A percentile compares a stretch with the other conserved stretches of the same genome.
phyloP scores from a whole-genome alignment of 106 monocot species.

The Dactylorhiza incarnata region DNA sequence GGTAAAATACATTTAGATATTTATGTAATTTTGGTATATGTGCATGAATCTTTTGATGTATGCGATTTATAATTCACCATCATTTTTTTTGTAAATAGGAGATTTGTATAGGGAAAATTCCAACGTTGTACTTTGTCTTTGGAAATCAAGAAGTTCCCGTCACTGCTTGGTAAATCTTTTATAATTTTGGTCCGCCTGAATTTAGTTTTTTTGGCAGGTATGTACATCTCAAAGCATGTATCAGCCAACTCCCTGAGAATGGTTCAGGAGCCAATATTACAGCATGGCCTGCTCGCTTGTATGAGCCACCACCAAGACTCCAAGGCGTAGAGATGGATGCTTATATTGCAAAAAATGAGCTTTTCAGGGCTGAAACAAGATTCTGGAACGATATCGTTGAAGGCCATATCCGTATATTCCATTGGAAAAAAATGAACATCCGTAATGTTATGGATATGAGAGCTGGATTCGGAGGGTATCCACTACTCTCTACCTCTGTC shows the following conservation, averaged over 20 bases:
- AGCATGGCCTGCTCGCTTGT: conserved; percentile 75
- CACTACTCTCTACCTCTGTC: neutral
- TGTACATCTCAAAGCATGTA: conserved; percentile 67
- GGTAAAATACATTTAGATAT: no score
- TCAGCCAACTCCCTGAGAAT: conserved; percentile 62
- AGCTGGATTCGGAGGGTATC: conserved; percentile 97
- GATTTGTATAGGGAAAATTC: neutral
- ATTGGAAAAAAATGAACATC: conserved; percentile 58
- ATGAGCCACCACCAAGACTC: conserved; percentile 71
- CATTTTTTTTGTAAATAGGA: neutral
- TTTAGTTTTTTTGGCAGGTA: conserved; percentile 43
- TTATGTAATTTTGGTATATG: no score
- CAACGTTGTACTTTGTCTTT: neutral
- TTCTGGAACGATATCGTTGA: conserved; percentile 72
- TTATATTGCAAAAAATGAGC: conserved; percentile 69
- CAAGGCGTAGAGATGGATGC: conserved; percentile 82
- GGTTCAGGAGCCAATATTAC: conserved; percentile 53
- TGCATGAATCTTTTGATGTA: neutral
- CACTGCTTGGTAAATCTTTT: neutral
- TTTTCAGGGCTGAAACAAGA: conserved; percentile 76
- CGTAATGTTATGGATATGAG: conserved; percentile 99
- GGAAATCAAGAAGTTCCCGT: neutral
- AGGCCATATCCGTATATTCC: conserved; percentile 53
- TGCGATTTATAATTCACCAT: neutral
- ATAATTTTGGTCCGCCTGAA: neutral